Base-by-base conservation (phyloP, 768 basidiomycete species). In the Collybia nuda region DNA sequence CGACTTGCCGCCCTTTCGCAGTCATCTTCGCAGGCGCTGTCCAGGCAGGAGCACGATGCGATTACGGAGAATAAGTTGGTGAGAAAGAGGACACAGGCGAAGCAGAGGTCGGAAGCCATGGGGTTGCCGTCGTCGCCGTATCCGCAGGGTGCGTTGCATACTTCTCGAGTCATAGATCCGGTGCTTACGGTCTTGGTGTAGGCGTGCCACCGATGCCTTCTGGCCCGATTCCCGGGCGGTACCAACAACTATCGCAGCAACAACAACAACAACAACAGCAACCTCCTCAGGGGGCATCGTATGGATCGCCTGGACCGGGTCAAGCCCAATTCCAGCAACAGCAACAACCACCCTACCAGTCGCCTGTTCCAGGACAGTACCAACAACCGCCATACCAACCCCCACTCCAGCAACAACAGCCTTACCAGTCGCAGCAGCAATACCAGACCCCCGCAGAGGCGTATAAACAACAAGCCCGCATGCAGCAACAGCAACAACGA, bases 51-150 rank as follows among this genome's bases (percentile, higher is more conserved):
- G 55, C 93, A 97, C 69, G 85, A 94, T 53, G 70, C 69, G 0
- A 79, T 90, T 54, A 88, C 93, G 6, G 86, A 93, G 60, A 71
- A 68, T 47, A 93, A 85, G 50, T 82, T 98, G 40, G 86, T 95
- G 6, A 77, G 95, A 1, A 88, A 84, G 54, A 82, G 92, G 14
- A 97, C 93, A 0, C 70, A 72, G 50, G 94, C 79, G 47, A 81
- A 82, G 54, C 72, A 84, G 58, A 73, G 84, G 19, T 80, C 81
- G 35, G 74, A 77, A 12, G 67, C 64, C 12, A 54, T 56, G 35
- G 61, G 43, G 37, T 43, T 56, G 22, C 60, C 58, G 37, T 46
- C 53, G 11, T 54, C 62, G 26, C 52, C 57, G 44, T 58, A 56
- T 37, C 56, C 36, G n/a, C 53, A 47, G 39, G 48, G 32, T 28